Base-by-base conservation (phyloP, 108 stramenopile species). In the Cyclotella cryptica region DNA sequence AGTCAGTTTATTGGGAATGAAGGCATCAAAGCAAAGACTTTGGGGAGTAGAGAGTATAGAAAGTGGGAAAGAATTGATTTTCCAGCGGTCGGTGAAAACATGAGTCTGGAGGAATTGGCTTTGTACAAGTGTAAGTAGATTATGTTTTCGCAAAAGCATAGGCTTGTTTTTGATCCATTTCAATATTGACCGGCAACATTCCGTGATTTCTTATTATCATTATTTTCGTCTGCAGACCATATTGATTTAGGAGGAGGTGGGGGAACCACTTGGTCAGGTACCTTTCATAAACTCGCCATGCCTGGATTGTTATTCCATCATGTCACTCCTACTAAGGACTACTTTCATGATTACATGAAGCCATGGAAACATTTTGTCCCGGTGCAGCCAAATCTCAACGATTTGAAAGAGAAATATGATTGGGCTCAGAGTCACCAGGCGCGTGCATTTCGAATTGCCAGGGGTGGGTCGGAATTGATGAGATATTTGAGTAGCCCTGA, bases 291-390 rank as follows among this genome's bases (percentile, higher is more conserved):
- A 61, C 59, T 78, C 22, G 77, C 77, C 45, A 72, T 78, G 69
- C 77, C 77, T 3, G 77, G 77, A 14, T 26, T 78, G 29, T 41
- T 78, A 3, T 78, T 75, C 40, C 74, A 75, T 55, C 74, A 75
- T 29, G 74, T 59, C 10, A 75, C 74, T 1, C 55, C 65, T 14
- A 75, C 65, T n/a, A 75, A 75, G 41, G 74, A 75, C 52, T 75
- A 66, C 53, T 46, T 75, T 52, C 74, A 75, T 24, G 74, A 75
- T 24, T 17, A 21, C 14, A 10, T 75, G 49, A 53, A 21, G 12
- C 64, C 63, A 14, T 75, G 65, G 64, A 22, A 46, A 10, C 74
- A 75, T 42, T 75, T 61, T 40, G 22, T 75, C 21, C 79, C 79
- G 18, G 43, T 79, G 10, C 24, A 11, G 10, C 52, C 72, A 15